These are phyloP conservation scores for Saraca asoca DNA, from an alignment of 331 rosid species.

Conservation along the genomic window DNA sequence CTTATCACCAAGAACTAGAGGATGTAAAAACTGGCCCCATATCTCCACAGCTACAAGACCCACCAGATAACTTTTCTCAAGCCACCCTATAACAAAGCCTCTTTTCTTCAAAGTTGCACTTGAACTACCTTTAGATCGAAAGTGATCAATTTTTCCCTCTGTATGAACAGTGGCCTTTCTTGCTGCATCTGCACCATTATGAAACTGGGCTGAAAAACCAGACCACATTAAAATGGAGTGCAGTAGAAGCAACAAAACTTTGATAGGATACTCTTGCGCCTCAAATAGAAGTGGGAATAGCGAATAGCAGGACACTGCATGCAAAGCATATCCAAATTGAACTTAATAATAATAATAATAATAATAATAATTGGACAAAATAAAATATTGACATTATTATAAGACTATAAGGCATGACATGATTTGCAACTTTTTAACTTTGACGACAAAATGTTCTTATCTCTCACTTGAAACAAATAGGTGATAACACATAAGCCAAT, in stretches of 20 bases:
- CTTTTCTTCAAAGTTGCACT: slow-evolving; percentile 25
- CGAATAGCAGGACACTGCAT: slow-evolving; percentile 88
- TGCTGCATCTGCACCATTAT: slow-evolving; percentile 37
- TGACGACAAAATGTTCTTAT: slow-evolving; percentile 13
- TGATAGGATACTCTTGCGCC: slow-evolving; percentile 84
- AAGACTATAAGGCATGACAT: neutral
- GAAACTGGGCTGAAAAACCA: slow-evolving; percentile 68
- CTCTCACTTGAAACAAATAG: neutral
- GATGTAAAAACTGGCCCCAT: slow-evolving; percentile 85
- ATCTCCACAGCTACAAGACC: slow-evolving; percentile 73
- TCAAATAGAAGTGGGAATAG: slow-evolving; percentile 78
- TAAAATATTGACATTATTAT: neutral
- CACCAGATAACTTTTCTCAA: slow-evolving; percentile 54
- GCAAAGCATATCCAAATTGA: slow-evolving; percentile 4
- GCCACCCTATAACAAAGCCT: slow-evolving; percentile 50
- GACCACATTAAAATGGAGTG: slow-evolving; percentile 73
- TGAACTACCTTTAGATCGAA: slow-evolving; percentile 28
- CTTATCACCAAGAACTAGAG: slow-evolving; percentile 61
- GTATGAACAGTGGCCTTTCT: slow-evolving; percentile 3
- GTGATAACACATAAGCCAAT: neutral
- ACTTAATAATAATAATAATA: neutral
- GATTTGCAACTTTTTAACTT: slow-evolving; percentile 25
- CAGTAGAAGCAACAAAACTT: slow-evolving; percentile 64
- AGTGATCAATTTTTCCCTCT: slow-evolving; percentile 34
- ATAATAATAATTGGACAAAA: neutral